Evolutionary conservation across 768 basidiomycete genomes (phyloP), one percentile per base, ranked within the genome.

Genomic region (Podaxis carcinomalis): DNA sequence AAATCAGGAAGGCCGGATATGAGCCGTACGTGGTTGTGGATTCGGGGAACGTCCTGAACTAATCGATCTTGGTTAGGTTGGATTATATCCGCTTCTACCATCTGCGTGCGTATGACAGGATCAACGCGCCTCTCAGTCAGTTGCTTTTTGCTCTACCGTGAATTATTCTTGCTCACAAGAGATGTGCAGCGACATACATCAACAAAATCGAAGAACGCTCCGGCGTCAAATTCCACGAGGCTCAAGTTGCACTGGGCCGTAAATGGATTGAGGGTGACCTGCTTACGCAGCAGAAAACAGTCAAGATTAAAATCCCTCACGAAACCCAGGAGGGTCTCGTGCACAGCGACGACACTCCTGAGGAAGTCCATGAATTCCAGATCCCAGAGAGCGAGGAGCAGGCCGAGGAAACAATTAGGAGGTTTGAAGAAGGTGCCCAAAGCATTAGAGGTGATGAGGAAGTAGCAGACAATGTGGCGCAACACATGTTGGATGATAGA

Each of bases 41-140:
- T 16, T 19, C 7, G 25, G 21, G 13, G 11, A 19, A 5, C 1
- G 1, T 42, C 11, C 11, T 54, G 13, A 25, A 40, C 28, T 16
- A 47, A 56, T 62, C 55, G 44, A 39, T 16, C 10, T 53, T 25
- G 36, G 51, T 14, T 51, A 93, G 92, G n/a, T 67, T 77, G 75
- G 87, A 95, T 60, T 95, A 89, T 70, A 90, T 97, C 66, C 83
- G 88, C 10, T 93, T 97, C 80, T 98, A 92, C 76, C 94, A 98
- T 74, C 80, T 99, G 25, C 84, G 97, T 32, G 78, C 88, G 1
- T 99, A 95, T 70, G 95, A 98, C 69, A 80, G 95, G 25, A 92
- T 95, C 68, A 95, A 94, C 68, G 87, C 88, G 0, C 89, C 92
- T 1, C 71, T 76, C 63, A 74, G 87, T 87, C 62, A 68, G 82